A percentile compares a stretch with the other conserved stretches of the same genome.
Evolutionary conservation across 2,329 filamentous ascomycete genomes (phyloP).

Genomic region (Tolypocladium ovalisporum): DNA sequence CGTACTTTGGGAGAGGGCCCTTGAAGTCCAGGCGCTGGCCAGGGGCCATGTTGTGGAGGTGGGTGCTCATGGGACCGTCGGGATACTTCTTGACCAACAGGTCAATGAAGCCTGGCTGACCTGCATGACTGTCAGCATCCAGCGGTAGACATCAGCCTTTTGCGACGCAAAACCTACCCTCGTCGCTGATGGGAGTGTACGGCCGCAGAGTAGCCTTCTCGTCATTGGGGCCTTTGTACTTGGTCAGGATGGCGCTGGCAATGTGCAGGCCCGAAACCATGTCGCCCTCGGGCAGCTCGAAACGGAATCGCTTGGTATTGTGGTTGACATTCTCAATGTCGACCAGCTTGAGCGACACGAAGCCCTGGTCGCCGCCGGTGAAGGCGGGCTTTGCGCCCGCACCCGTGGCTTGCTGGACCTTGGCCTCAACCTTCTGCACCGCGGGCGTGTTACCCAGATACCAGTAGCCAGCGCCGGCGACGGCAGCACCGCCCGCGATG

Average conservation of each 20-base stretch:
- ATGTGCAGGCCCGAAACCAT: constrained; percentile 73
- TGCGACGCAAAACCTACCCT: constrained; percentile 39
- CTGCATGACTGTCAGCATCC: constrained; percentile 28
- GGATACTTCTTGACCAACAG: constrained; percentile 89
- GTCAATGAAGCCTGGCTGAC: constrained; percentile 68
- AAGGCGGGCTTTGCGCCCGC: constrained; percentile 43
- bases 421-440: constrained; percentile 46
- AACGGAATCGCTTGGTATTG: constrained; percentile 90
- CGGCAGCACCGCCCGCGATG: constrained; percentile 45
- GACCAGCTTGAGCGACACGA: constrained; percentile 69
- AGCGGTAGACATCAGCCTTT: not conserved
- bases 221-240: constrained; percentile 73
- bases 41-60: constrained; percentile 73
- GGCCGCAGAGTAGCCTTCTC: constrained; percentile 83
- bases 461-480: constrained; percentile 48
- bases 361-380: constrained; percentile 82
- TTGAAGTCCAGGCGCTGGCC: constrained; percentile 85
- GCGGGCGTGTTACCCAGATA: constrained; percentile 41
- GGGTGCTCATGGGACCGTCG: constrained; percentile 80
- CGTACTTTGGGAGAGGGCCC: constrained; percentile 90
- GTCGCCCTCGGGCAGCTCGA: constrained; percentile 75
- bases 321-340: constrained; percentile 74
- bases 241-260: constrained; percentile 82
- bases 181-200: constrained; percentile 86
- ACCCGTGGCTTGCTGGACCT: constrained; percentile 29